Percentiles rank a stretch among this genome's conserved stretches.
phyloP scores from a whole-genome alignment of 2,329 filamentous ascomycete species.

The Herpomyces periplanetae region DNA sequence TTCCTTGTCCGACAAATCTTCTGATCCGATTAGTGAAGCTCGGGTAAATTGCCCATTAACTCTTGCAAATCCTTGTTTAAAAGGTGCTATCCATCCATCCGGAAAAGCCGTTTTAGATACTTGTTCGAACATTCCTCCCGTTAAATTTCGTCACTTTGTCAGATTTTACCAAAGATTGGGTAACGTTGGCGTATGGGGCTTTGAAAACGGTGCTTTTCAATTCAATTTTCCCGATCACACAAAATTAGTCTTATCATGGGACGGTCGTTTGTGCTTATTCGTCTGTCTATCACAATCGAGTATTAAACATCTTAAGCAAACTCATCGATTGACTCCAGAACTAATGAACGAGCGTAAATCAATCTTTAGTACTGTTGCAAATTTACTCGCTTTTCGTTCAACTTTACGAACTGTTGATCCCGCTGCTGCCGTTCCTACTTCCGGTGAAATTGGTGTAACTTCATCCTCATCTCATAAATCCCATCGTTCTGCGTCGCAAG shows the following conservation, averaged over 20 bases:
- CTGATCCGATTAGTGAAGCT: too few relatives aligned
- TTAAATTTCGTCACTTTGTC: constrained; percentile 22
- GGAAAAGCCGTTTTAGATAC: too few relatives aligned
- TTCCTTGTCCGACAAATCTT: too few relatives aligned
- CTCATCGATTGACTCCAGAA: constrained; percentile 23
- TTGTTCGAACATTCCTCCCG: too few relatives aligned
- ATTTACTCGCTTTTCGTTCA: too few relatives aligned
- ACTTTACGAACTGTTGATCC: constrained; percentile 29
- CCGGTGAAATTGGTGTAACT: too few relatives aligned
- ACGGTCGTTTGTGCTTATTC: constrained; percentile 36
- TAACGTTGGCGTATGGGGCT: constrained; percentile 43
- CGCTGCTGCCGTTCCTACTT: constrained; percentile 27
- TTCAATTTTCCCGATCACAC: constrained; percentile 69
- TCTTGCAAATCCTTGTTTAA: too few relatives aligned
- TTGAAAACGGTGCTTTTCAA: constrained; percentile 38
- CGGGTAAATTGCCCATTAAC: too few relatives aligned
- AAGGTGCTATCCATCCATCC: too few relatives aligned
- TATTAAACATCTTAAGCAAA: constrained; percentile 20
- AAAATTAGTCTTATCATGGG: constrained; percentile 34
- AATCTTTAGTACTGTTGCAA: too few relatives aligned
- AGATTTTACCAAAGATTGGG: constrained; percentile 48
- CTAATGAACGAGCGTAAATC: constrained; percentile 27
- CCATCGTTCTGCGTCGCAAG: constrained; percentile 10
- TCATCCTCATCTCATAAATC: too few relatives aligned
- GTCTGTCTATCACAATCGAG: constrained; percentile 28